Evolutionary conservation across 768 basidiomycete species (phyloP).

Genomic region (Cubamyces lactineus): DNA sequence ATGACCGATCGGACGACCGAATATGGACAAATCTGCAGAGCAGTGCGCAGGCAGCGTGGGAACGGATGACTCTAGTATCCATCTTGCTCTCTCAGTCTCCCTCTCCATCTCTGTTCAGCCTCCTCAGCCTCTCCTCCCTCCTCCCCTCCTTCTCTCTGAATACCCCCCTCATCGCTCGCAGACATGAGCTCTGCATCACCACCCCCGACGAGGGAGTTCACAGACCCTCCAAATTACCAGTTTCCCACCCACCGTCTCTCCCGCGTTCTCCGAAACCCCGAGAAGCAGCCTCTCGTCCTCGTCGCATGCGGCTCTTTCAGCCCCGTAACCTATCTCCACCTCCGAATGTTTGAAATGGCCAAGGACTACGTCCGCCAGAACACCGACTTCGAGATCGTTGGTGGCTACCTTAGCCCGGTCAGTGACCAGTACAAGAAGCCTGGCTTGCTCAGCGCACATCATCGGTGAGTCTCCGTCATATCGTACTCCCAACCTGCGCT

Average conservation of each 20-base stretch:
- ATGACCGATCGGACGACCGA: not conserved
- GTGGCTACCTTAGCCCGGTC: conserved; percentile 96
- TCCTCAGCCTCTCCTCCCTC: conserved; percentile 1
- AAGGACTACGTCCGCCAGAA: conserved; percentile 93
- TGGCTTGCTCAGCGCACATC: conserved; percentile 83
- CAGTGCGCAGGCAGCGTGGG: conserved; percentile 30
- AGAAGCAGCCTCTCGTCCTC: conserved; percentile 86
- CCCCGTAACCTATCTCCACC: conserved; percentile 95
- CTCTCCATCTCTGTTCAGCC: conserved; percentile 2
- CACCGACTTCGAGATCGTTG: conserved; percentile 91
- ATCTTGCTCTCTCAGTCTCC: conserved; percentile 14
- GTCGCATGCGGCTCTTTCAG: conserved; percentile 99
- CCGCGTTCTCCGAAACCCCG: conserved; percentile 57
- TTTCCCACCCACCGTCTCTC: conserved; percentile 71
- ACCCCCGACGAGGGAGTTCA: conserved; percentile 43
- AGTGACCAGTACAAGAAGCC: conserved; percentile 96
- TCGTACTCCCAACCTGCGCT: conserved; percentile 17
- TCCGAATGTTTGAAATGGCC: conserved; percentile 99
- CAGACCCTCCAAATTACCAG: conserved; percentile 64
- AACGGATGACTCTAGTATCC: conserved; percentile 31
- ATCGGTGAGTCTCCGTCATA: conserved; percentile 66
- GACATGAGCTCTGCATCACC: conserved; percentile 18
- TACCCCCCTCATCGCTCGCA: conserved; percentile 1
- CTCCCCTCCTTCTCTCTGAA: not conserved
- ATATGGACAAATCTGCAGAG: conserved; percentile 1